Evolutionary conservation across 306 rosid genomes (phyloP), one percentile per base, ranked within the genome.

Genomic region (Aeschynomene evenia): DNA sequence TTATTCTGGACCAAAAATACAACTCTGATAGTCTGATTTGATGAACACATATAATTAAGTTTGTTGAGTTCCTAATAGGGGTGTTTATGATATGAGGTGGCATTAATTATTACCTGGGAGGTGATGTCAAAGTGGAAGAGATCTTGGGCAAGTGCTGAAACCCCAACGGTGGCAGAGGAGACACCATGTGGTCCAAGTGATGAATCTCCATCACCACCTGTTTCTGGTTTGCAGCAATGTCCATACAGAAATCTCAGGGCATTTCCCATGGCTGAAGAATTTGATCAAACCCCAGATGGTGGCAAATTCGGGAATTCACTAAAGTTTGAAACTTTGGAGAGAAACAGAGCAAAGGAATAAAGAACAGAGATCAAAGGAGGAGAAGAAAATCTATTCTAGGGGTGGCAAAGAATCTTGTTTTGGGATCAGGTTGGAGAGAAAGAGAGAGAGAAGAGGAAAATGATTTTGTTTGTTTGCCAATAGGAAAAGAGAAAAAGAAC

Each of bases 31-130:
- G 15, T 1, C 51, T n/a, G 21, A 2, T 45, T 7, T 45, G 19
- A n/a, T 45, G 19, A n/a, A 45, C 9, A 6, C 5, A 45, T n/a
- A n/a, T n/a, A 45, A 43, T 13, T n/a, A 43, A 43, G 50, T 9
- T 43, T 14, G 4, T 15, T 6, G 9, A 45, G 53, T 29, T 23
- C 57, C 14, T 0, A 20, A 60, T 13, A 39, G 62, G 3, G 56
- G 45, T 22, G 39, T 72, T 5, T 2, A n/a, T 43, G 15, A 9
- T 34, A 15, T 1, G 1, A 14, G 48, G 48, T 40, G 50, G 24
- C 53, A 65, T 7, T n/a, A n/a, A n/a, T n/a, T n/a, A n/a, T n/a
- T 42, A 94, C 98, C 97, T 94, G 89, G 19, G 96, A 84, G 68
- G 88, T 91, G 78, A 63, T 88, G 49, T 88, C 92, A 46, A 90